A percentile compares a stretch with the other conserved stretches of the same genome.
Evolutionary conservation across 1,284 basidiomycete genomes (phyloP).

Genomic region (Tilletia indica): DNA sequence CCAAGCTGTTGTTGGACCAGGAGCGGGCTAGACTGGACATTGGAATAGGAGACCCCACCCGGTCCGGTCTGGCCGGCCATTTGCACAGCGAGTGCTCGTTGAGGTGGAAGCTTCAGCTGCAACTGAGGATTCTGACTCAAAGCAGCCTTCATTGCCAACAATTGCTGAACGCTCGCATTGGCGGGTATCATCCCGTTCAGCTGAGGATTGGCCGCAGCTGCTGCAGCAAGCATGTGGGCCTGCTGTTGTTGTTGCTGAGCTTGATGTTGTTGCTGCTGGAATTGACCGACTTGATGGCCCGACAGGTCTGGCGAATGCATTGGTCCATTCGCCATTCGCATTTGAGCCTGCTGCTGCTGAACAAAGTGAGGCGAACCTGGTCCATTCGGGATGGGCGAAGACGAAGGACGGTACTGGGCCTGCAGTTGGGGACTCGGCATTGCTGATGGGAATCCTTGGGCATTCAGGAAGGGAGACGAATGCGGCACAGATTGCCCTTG

Average conservation of each 20-base stretch:
- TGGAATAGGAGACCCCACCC: not conserved
- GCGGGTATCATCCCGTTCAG: conserved; percentile 10
- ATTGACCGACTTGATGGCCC: conserved; percentile 7
- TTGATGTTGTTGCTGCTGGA: conserved; percentile 20
- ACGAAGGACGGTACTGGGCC: not conserved
- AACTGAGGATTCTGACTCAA: conserved; percentile 18
- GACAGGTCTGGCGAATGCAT: conserved; percentile 6
- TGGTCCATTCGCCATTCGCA: not conserved
- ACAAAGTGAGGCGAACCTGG: conserved; percentile 11
- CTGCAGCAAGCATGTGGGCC: not conserved
- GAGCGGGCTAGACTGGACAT: not conserved
- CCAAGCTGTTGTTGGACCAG: conserved; percentile 10
- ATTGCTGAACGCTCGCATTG: conserved; percentile 20
- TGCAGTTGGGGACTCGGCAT: not conserved
- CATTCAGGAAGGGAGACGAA: conserved; percentile 2
- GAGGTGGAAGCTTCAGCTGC: conserved; percentile 20
- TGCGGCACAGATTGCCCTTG: not conserved
- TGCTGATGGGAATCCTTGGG: conserved; percentile 3
- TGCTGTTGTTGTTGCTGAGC: conserved; percentile 16
- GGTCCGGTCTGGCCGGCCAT: conserved; percentile 5
- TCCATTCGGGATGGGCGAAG: conserved; percentile 8
- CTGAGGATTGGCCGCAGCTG: conserved; percentile 13
- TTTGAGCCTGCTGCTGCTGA: conserved; percentile 4
- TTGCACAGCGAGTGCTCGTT: conserved; percentile 16
- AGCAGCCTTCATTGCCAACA: conserved; percentile 21